phyloP scores from a whole-genome alignment of 2,329 filamentous ascomycete genomes.

The Domatiomyces catenatus region DNA sequence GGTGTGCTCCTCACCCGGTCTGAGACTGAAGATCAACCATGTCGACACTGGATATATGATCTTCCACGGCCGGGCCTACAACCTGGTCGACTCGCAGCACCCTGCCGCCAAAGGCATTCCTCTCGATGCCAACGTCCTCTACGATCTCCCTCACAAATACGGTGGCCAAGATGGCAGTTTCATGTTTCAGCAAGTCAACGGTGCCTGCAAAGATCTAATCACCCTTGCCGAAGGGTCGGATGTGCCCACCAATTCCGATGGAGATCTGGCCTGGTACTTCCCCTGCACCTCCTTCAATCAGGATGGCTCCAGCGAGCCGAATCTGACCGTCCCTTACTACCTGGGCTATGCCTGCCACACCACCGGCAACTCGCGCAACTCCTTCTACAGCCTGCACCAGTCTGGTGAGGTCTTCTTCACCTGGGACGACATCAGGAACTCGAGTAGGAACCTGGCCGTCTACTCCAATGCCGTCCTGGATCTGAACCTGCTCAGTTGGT shows the following conservation, averaged over 20 bases:
- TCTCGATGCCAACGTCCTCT: slow-evolving; percentile 62
- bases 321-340: slow-evolving; percentile 60
- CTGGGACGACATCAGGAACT: slow-evolving; percentile 87
- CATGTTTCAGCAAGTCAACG: slow-evolving; percentile 96
- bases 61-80: slow-evolving; percentile 82
- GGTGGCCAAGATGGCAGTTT: slow-evolving; percentile 91
- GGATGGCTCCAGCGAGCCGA: slow-evolving; percentile 69
- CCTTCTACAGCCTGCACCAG: slow-evolving; percentile 58
- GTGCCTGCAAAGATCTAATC: slow-evolving; percentile 84
- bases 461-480: slow-evolving; percentile 92
- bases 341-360: slow-evolving; percentile 84
- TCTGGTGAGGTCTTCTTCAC: slow-evolving; percentile 87
- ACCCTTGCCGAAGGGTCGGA: slow-evolving; percentile 55
- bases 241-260: slow-evolving; percentile 58
- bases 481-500: slow-evolving; percentile 74
- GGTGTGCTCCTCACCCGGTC: slow-evolving; percentile 60
- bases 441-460: slow-evolving; percentile 74
- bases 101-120: slow-evolving; percentile 68
- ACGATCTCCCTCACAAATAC: slow-evolving; percentile 65
- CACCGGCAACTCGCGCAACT: slow-evolving; percentile 46
- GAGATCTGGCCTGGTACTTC: slow-evolving; percentile 89
- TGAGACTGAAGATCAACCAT: slow-evolving; percentile 66
- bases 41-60: slow-evolving; percentile 81
- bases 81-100: slow-evolving; percentile 62
- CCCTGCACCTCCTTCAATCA: slow-evolving; percentile 85